phyloP scores from a whole-genome alignment of 176 grass and related monocot species.

The Sorghum bicolor region Sorghum_bicolor_NCBIv3 NC_012870.2:11490001-11490500 shows the following conservation, averaged over 20 bases:
- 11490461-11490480: neutral
- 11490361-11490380: slow-evolving; percentile 90
- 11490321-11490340: slow-evolving; percentile 97
- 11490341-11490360: slow-evolving; percentile 90
- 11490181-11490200: slow-evolving; percentile 88
- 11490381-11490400: slow-evolving; percentile 97
- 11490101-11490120: slow-evolving; percentile 85
- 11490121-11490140: slow-evolving; percentile 97
- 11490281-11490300: neutral
- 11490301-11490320: neutral
- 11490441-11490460: neutral
- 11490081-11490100: slow-evolving; percentile 96
- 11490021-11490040: neutral
- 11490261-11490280: neutral
- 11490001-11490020: neutral
- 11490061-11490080: slow-evolving; percentile 50
- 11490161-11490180: slow-evolving; percentile 99
- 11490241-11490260: slow-evolving; percentile 60
- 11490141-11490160: slow-evolving; percentile 99
- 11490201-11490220: slow-evolving; percentile 90
- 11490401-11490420: slow-evolving; percentile 30
- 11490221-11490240: slow-evolving; percentile 93
- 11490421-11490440: neutral
- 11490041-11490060: neutral
- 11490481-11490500: neutral